Evolutionary conservation across 306 rosid species (phyloP).

Genomic region (Lablab purpureus): DNA sequence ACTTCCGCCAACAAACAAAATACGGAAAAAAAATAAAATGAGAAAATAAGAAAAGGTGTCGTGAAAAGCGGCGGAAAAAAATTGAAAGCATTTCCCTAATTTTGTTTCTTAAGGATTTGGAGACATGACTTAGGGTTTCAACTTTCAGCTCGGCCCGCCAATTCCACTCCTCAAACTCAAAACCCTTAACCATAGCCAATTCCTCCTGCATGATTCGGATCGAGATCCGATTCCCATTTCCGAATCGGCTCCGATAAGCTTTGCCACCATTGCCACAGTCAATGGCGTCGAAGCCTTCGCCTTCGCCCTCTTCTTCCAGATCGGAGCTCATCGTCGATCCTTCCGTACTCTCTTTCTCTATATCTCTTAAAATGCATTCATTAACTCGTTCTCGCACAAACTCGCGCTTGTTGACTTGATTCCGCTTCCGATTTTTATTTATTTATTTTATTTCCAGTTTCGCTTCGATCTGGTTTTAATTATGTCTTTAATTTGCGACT

Average conservation of each 20-base stretch:
- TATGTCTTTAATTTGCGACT: background rate
- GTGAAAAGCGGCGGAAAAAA: conserved; percentile 51
- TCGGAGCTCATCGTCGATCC: conserved; percentile 57
- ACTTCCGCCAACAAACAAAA: conserved; percentile 27
- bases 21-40: conserved; percentile 2
- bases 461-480: conserved; percentile 35
- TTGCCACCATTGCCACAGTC: conserved; percentile 56
- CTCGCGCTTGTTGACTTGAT: background rate
- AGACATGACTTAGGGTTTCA: conserved; percentile 79
- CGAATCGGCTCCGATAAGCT: conserved; percentile 47
- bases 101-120: conserved; percentile 28
- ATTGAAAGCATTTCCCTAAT: conserved; percentile 46
- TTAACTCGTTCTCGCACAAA: background rate
- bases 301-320: conserved; percentile 66
- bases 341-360: conserved; percentile 55
- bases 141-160: conserved; percentile 62
- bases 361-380: conserved; percentile 11
- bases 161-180: conserved; percentile 32
- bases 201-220: conserved; percentile 66
- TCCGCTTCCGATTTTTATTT: conserved; percentile 18
- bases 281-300: conserved; percentile 82
- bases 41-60: conserved; percentile 19
- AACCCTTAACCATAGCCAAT: conserved; percentile 34
- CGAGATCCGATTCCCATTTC: conserved; percentile 60
- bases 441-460: background rate